Evolutionary conservation across 192 early-diverging fungal genomes (phyloP).

Genomic region (Backusella circina): DNA sequence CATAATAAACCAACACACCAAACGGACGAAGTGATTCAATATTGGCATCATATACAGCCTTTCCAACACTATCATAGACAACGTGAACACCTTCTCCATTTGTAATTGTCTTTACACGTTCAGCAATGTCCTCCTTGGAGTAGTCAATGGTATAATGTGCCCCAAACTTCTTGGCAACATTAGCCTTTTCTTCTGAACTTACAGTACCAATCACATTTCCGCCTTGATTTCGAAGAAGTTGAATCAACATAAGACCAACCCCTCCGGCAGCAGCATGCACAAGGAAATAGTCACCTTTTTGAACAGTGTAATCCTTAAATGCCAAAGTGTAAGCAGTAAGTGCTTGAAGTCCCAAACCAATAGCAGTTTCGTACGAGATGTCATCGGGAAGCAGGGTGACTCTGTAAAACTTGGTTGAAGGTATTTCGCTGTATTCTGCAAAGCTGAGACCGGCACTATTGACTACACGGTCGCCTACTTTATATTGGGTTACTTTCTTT

Average conservation of each 20-base stretch:
- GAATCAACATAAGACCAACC: slow-evolving; percentile 75
- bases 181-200: slow-evolving; percentile 68
- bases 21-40: slow-evolving; percentile 59
- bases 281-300: slow-evolving; percentile 72
- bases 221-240: slow-evolving; percentile 69
- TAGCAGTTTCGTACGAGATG: slow-evolving; percentile 55
- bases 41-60: slow-evolving; percentile 72
- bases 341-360: slow-evolving; percentile 72
- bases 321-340: slow-evolving; percentile 78
- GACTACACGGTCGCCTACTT: slow-evolving; percentile 82
- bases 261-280: slow-evolving; percentile 92
- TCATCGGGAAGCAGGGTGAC: slow-evolving; percentile 47
- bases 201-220: slow-evolving; percentile 90
- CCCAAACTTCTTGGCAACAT: slow-evolving; percentile 54
- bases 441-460: slow-evolving; percentile 63
- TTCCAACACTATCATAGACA: slow-evolving; percentile 88
- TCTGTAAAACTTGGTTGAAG: slow-evolving; percentile 6
- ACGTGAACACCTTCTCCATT: slow-evolving; percentile 70
- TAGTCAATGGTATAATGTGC: slow-evolving; percentile 78
- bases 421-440: slow-evolving; percentile 69
- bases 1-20: slow-evolving; percentile 84
- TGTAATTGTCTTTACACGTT: slow-evolving; percentile 71
- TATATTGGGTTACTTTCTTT: slow-evolving; percentile 54
- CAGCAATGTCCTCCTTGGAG: slow-evolving; percentile 56
- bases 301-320: slow-evolving; percentile 64